Evolutionary conservation across 352 stramenopile genomes (phyloP), one percentile per base, ranked within the genome.

Genomic region (Aphanomyces invadans): DNA sequence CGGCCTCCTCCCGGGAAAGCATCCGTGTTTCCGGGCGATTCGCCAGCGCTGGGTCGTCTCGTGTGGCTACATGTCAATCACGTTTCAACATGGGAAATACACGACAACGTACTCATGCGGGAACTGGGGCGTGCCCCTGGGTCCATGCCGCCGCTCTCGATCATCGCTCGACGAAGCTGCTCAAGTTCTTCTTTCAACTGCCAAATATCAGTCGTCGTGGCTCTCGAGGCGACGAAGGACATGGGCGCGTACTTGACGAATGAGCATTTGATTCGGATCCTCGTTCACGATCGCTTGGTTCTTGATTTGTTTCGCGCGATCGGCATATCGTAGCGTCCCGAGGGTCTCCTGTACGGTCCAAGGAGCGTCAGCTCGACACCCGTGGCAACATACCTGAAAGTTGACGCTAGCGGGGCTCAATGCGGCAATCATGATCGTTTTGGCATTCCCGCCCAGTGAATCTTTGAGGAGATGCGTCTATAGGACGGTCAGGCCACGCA

Each of bases 231-330:
- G 31, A 61, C 3, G 29, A 12, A 1, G 29, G 1, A 38, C 51
- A n/a, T n/a, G n/a, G 26, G 12, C 36, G 2, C 25, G 5, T 73
- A 90, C 77, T 70, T 87, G 77, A 4, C 86, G 80, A 49, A 96
- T 95, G 17, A 96, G 78, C 56, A 91, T 62, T 69, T 94, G 82
- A 38, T 89, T 96, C 4, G 87, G 88, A 56, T 97, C 89, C 74
- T 97, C 90, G 55, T 97, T 97, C 36, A 97, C 86, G 15, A 95
- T 74, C 2, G 88, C 89, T 62, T 97, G 88, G 72, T 97, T 97
- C 65, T 96, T 96, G 69, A 97, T 97, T 65, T 96, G 85, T 70
- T 97, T 96, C 0, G 89, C 90, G 46, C 89, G 76, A 65, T 96
- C 86, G 0, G 89, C 90, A 65, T 96, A 97, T n/a, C 89, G 77